Base-by-base conservation (phyloP, 2,329 filamentous ascomycete species). In the Fonsecaea erecta region DNA sequence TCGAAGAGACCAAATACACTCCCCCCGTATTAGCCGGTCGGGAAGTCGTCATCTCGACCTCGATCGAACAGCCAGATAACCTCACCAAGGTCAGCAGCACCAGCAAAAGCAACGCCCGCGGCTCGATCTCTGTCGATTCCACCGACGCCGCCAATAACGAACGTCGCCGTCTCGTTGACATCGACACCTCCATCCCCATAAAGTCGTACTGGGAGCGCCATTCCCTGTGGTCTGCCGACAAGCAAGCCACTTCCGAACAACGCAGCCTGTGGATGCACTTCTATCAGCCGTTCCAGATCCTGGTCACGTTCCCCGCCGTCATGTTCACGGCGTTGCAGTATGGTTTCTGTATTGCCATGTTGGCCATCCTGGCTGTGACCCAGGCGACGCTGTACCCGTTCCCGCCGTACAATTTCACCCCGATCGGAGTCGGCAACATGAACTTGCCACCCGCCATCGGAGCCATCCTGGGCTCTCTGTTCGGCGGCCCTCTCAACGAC, bases 321-420 rank as follows among this genome's bases (percentile, higher is more conserved):
- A 54, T 78, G 26, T 81, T 78, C 57, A 77, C 76, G 0, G 77
- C 73, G 0, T 26, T 81, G 0, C 77, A 80, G 52, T 80, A 80
- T 51, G 79, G 77, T 2, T 74, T 73, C 0, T 71, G 77, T 0
- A 73, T 81, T 1, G 74, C 72, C n/a, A 77, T 75, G 75, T 70
- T 79, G 1, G 75, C 75, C 0, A 70, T 77, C 4, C 54, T 75
- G 3, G 68, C 75, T 0, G 74, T 71, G 1, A 73, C 77, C 0
- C 68, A 75, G 0, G 74, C 79, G 0, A 73, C 77, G 11, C 68
- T 77, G 34, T 79, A 81, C 30, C 73, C 78, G 0, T 57, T 71
- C 14, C 73, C 74, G 1, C 76, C 75, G 1, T 78, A 78, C 46
- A 62, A 68, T 1, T 78, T 78, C 61, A 73, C 62, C 1, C 67